Evolutionary conservation across 1,139 yeast genomes (phyloP), one percentile per base, ranked within the genome.

Genomic region (Saccharomyces hybrid): DNA sequence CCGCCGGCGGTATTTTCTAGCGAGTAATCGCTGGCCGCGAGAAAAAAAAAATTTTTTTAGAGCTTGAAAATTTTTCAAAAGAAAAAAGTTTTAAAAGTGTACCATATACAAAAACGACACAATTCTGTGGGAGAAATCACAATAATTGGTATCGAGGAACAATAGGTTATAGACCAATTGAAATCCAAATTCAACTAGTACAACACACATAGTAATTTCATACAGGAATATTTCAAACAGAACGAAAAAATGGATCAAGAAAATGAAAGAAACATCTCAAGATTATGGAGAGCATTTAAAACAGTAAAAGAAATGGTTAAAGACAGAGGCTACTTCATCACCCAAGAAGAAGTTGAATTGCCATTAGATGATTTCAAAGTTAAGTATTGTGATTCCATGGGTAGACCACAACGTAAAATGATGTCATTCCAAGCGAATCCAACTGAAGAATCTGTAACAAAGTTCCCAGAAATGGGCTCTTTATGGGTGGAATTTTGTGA

Each of bases 401-500:
- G 96, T 44, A 75, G 76, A 54, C 91, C 95, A 50, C 91, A 85
- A 72, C 83, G 99, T 72, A 87, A 86, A 66, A 78, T 85, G 73
- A 87, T 93, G 96, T 87, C 95, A 61, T 93, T 93, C 78, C 98
- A 91, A 75, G 97, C 99, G 4, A 83, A 82, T 58, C 98, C 99
- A 51, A 83, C 91, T 1, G 84, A 88, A 25, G 98, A 90, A 65
- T 75, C 90, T 5, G 75, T 83, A 51, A 93, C 83, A 57, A 88
- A 89, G 70, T 91, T 86, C 73, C 95, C 96, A 3, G 89, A 85
- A 47, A 74, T 87, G 74, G 99, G 99, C 2, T 79, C 96, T 5
- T 75, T 95, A 60, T 93, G 98, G 97, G 98, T 93, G 48, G 98
- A 93, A 73, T 93, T 93, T 70, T 91, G 98, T 73, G 97, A 91